Conservation (phyloP, 441 rosid species). For the Populus hybrid region DNA sequence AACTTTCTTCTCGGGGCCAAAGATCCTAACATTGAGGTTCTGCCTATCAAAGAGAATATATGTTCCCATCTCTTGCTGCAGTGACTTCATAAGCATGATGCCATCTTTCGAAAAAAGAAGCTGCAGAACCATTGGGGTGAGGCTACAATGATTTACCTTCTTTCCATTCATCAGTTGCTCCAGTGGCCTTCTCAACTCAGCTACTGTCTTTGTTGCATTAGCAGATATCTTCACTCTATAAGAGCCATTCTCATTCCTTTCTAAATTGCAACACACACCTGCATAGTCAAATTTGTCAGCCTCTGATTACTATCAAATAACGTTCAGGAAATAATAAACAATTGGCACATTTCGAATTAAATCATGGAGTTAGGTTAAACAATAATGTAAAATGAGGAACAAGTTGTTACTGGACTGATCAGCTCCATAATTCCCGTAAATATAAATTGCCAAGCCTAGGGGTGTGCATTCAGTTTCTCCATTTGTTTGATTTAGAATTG, state of each 20-base stretch:
- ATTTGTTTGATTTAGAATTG: not conserved
- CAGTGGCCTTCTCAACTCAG: constrained; percentile 29
- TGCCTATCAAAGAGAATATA: constrained; percentile 22
- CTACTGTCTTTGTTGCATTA: constrained; percentile 24
- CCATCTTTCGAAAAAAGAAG: constrained; percentile 18
- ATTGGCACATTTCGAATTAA: not conserved
- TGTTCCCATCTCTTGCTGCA: constrained; percentile 17
- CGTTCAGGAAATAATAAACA: not conserved
- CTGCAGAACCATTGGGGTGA: constrained; percentile 15
- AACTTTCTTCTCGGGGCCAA: constrained; percentile 19
- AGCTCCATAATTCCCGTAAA: not conserved
- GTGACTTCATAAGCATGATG: constrained; percentile 14
- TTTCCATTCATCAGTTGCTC: constrained; percentile 27
- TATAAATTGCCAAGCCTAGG: not conserved
- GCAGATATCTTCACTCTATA: constrained; percentile 27
- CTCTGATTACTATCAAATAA: constrained; percentile 39
- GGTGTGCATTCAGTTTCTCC: not conserved
- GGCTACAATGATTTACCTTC: constrained; percentile 14
- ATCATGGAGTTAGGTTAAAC: not conserved
- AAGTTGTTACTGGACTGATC: not conserved
- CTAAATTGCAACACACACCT: constrained; percentile 20
- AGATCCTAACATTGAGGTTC: constrained; percentile 12
- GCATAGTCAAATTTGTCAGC: constrained; percentile 15
- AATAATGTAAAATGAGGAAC: not conserved
- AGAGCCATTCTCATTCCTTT: constrained; percentile 23